Evolutionary conservation across 1,284 basidiomycete genomes (phyloP).

Genomic region (Cutaneotrichosporon sp.): DNA sequence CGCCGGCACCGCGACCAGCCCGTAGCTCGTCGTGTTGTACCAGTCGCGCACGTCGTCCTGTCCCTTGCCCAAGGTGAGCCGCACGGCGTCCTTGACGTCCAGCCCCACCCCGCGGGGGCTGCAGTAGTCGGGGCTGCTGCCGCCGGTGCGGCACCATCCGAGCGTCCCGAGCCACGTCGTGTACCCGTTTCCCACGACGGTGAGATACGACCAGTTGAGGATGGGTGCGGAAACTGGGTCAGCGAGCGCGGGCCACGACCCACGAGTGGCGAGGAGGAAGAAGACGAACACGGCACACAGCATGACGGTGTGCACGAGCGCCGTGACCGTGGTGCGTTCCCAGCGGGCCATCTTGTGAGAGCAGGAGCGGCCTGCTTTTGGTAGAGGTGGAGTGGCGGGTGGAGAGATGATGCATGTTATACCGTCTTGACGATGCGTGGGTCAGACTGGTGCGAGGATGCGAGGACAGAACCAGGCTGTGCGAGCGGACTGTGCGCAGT

Average conservation of each 20-base stretch:
- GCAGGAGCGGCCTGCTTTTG: no score
- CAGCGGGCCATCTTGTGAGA: neutral
- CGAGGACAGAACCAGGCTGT: neutral
- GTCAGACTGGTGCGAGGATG: neutral
- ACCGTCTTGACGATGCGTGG: neutral
- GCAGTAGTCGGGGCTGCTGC: neutral
- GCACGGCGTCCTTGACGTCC: neutral
- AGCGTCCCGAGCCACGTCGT: neutral
- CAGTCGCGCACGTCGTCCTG: no score
- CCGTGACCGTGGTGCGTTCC: neutral
- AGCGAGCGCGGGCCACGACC: neutral
- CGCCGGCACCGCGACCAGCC: neutral
- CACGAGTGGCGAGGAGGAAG: neutral
- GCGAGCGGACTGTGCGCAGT: neutral
- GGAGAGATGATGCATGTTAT: neutral
- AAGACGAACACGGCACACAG: neutral
- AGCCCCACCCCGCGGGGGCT: neutral
- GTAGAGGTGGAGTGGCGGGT: neutral
- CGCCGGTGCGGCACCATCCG: neutral
- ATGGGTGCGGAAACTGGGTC: constrained; percentile 2
- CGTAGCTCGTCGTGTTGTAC: neutral
- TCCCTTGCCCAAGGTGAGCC: no score
- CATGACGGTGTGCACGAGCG: neutral
- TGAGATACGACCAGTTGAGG: neutral
- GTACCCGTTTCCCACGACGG: neutral